Base-by-base conservation (phyloP, 2,329 filamentous ascomycete genomes). In the Ophiostoma montium region DNA sequence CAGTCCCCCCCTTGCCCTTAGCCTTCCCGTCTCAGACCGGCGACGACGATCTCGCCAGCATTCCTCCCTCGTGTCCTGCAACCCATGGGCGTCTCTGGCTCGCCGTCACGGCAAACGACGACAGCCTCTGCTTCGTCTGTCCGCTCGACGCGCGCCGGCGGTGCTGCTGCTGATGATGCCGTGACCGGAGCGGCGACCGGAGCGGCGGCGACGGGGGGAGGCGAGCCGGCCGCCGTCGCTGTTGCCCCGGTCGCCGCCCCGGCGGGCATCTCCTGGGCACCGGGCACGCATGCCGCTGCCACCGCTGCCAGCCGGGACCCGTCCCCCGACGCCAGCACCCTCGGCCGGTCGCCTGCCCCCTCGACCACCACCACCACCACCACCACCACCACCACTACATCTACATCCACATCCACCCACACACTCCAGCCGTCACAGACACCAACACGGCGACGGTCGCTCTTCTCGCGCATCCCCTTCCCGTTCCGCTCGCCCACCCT, bases 401-500 rank as follows among this genome's bases (percentile, higher is more conserved):
- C 23, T 8, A 8, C 23, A 4, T 27, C 23, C 23, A 8, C 62
- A 63, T 59, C 59, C 61, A 55, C 57, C 64, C 58, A 60, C 23
- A 62, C 56, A n/a, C 57, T 63, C 60, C 57, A 63, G 57, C 63
- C 60, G 64, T 66, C 57, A 59, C 59, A 67, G 43, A 64, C 42
- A 3, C 44, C 52, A 11, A 31, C 52, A 5, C 51, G 50, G 15
- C 51, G 63, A 50, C 62, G 64, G 48, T 70, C 69, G 43, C 66
- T 79, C 54, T 65, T 78, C 57, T 75, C 74, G 55, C 72, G 74
- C 49, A 63, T 78, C 54, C 65, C 67, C 50, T 64, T 74, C 43
- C 71, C 72, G 45, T 66, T 75, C 51, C 70, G 75, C 48, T 68
- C 72, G 42, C 69, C 65, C 50, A 50, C 66, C 21, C 81, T 84